Evolutionary conservation across 73 alveolate genomes (phyloP).

Genomic region (Symbiodinium natans): DNA sequence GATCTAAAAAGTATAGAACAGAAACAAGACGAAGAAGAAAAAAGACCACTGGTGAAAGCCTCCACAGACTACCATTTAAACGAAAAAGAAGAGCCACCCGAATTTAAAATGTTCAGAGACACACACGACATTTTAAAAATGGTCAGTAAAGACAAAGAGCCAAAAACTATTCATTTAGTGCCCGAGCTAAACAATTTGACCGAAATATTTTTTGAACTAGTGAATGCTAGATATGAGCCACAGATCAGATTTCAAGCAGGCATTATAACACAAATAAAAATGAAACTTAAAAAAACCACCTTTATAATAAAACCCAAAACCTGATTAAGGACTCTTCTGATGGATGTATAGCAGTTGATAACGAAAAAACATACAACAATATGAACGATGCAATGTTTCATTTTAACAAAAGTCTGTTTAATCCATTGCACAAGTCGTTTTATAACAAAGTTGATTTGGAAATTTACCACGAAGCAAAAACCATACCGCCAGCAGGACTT

Average conservation of each 20-base stretch:
- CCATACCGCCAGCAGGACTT: neutral
- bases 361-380: neutral
- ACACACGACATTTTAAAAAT: neutral
- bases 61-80: neutral
- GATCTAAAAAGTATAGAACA: neutral
- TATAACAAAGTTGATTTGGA: neutral
- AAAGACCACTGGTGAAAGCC: neutral
- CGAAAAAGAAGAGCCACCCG: neutral
- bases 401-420: neutral
- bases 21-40: neutral
- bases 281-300: neutral
- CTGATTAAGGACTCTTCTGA: neutral
- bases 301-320: neutral
- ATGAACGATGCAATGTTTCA: conserved; percentile 8
- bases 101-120: neutral
- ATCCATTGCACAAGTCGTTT: conserved; percentile 22
- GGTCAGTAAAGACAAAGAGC: neutral
- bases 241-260: neutral
- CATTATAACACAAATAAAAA: neutral
- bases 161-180: neutral
- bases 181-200: neutral
- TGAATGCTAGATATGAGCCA: neutral
- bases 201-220: neutral
- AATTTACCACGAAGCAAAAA: neutral
- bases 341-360: conserved; percentile 10